phyloP scores from a whole-genome alignment of 106 monocot species.

The Dendrobium huoshanense region DNA sequence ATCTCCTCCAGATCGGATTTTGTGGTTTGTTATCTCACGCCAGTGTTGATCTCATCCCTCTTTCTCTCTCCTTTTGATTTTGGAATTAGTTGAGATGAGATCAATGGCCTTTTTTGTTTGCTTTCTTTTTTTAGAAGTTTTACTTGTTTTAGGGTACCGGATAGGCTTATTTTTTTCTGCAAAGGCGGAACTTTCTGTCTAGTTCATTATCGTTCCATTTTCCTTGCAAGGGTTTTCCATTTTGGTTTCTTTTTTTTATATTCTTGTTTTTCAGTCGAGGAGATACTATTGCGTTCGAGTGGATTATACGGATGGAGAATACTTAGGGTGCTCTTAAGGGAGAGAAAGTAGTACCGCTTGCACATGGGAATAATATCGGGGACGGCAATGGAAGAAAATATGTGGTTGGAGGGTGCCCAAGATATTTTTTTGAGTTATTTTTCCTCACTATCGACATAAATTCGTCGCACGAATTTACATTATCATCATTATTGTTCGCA shows the following conservation, averaged over 20 bases:
- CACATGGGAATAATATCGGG: neutral
- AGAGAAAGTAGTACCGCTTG: neutral
- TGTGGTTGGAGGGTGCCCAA: too few relatives aligned
- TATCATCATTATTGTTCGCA: too few relatives aligned
- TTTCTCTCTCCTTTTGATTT: neutral
- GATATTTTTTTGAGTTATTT: too few relatives aligned
- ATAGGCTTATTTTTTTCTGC: neutral
- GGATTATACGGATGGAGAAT: neutral
- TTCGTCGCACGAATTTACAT: too few relatives aligned
- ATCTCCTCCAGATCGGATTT: neutral
- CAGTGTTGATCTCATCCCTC: neutral
- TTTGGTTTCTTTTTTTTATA: neutral
- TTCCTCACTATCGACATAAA: too few relatives aligned
- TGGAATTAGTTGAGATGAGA: neutral
- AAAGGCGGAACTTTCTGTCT: neutral
- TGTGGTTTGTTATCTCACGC: neutral
- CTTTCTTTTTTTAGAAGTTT: slow-evolving; percentile 3
- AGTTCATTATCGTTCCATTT: neutral
- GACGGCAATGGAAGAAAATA: neutral
- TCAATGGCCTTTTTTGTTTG: neutral
- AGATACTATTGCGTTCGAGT: neutral
- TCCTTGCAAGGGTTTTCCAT: neutral
- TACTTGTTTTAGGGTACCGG: neutral
- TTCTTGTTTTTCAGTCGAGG: neutral
- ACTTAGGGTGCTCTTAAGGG: neutral